These are phyloP conservation scores for Schwanniomyces occidentalis DNA, from an alignment of 805 yeast genomes.

Conservation along the genomic window DNA sequence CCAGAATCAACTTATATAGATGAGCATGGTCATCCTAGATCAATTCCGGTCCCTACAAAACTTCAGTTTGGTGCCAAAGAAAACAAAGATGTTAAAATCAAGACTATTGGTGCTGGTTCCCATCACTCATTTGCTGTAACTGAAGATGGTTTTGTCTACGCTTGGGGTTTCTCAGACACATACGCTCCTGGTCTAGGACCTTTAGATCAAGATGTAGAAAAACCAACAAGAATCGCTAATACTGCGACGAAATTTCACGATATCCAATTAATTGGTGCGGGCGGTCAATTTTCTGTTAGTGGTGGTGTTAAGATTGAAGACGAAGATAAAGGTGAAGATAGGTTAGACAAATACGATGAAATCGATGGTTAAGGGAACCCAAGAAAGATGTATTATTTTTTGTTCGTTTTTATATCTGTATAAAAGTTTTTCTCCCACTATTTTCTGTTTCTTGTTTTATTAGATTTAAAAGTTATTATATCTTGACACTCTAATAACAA, in stretches of 20 bases:
- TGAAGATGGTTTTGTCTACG: constrained; percentile 77
- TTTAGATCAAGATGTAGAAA: constrained; percentile 81
- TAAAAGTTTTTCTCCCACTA: too few relatives aligned
- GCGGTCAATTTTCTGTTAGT: constrained; percentile 93
- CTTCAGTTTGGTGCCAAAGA: constrained; percentile 38
- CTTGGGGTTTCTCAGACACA: constrained; percentile 99
- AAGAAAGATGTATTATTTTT: constrained; percentile 1
- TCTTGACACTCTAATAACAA: too few relatives aligned
- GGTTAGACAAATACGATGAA: constrained; percentile 53
- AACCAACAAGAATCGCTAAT: constrained; percentile 86
- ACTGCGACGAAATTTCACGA: constrained; percentile 87
- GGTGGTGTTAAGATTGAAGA: constrained; percentile 73
- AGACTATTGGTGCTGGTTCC: constrained; percentile 74
- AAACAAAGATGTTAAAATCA: constrained; percentile 32
- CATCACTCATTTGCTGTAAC: constrained; percentile 91
- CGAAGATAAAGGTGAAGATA: constrained; percentile 47
- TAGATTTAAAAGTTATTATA: too few relatives aligned
- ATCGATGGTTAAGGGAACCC: constrained; percentile 42
- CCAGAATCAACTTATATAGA: constrained; percentile 78
- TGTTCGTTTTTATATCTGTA: neutral
- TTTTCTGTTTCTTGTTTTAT: too few relatives aligned
- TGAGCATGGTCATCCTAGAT: constrained; percentile 75
- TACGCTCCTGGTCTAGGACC: constrained; percentile 96
- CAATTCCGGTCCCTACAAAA: constrained; percentile 82
- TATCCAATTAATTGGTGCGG: constrained; percentile 78